Conservation (phyloP, 352 stramenopile genomes). For the Phytophthora hibernalis region DNA sequence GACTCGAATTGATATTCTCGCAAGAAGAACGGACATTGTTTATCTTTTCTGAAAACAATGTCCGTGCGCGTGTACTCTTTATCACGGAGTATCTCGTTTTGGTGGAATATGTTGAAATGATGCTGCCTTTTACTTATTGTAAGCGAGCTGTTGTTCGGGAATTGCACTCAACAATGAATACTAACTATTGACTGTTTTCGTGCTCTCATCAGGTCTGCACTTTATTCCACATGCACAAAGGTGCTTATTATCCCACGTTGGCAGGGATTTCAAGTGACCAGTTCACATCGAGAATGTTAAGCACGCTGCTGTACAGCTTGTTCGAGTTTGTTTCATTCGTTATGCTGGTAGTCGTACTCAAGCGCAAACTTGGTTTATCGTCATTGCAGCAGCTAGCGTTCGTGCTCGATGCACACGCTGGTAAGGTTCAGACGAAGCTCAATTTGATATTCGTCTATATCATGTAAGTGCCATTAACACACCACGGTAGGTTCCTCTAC, state of each 20-base stretch:
- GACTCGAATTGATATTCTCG: slow-evolving; percentile 19
- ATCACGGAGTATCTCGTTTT: slow-evolving; percentile 51
- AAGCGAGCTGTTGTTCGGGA: background rate
- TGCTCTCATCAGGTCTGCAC: slow-evolving; percentile 17
- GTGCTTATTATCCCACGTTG: slow-evolving; percentile 28
- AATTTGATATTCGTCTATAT: slow-evolving; percentile 46
- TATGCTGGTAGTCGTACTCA: slow-evolving; percentile 18
- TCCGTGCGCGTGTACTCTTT: slow-evolving; percentile 36
- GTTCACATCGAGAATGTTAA: slow-evolving; percentile 10
- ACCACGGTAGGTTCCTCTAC: slow-evolving; percentile 23
- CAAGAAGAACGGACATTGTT: slow-evolving; percentile 27
- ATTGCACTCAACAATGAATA: background rate
- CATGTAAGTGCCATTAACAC: slow-evolving; percentile 36
- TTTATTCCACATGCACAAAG: slow-evolving; percentile 37
- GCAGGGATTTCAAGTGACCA: slow-evolving; percentile 2
- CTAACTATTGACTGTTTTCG: background rate
- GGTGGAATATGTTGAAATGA: slow-evolving; percentile 50
- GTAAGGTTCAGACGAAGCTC: slow-evolving; percentile 41
- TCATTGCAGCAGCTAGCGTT: slow-evolving; percentile 40
- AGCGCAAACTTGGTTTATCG: slow-evolving; percentile 30
- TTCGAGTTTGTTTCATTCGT: slow-evolving; percentile 27
- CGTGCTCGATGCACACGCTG: slow-evolving; percentile 34
- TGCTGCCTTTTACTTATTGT: slow-evolving; percentile 48
- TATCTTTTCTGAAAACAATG: too few relatives aligned
- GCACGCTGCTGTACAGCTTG: slow-evolving; percentile 26